These are phyloP conservation scores for Globisporangium paddicum DNA, from an alignment of 352 stramenopile species.

Conservation along the genomic window DNA sequence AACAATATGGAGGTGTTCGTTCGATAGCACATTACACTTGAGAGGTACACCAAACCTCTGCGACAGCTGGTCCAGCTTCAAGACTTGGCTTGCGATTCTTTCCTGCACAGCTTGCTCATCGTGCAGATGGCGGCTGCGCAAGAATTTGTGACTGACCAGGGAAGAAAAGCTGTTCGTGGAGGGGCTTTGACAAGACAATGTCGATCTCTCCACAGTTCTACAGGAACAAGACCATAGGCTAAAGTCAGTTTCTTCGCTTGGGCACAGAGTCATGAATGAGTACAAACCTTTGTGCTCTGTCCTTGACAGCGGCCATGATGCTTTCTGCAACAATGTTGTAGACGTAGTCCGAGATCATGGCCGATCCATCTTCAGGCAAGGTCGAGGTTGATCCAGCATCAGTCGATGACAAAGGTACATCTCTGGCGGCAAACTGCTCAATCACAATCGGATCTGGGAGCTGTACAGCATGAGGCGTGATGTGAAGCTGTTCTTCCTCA, in stretches of 20 bases:
- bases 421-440: not conserved
- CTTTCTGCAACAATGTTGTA: constrained; percentile 11
- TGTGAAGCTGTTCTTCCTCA: not conserved
- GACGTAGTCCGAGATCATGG: constrained; percentile 6
- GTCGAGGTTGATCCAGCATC: not conserved
- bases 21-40: constrained; percentile 33
- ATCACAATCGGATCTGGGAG: not conserved
- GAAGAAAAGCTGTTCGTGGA: constrained; percentile 24
- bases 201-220: constrained; percentile 2
- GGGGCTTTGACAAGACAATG: not conserved
- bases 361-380: not conserved
- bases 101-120: constrained; percentile 35
- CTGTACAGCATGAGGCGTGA: not conserved
- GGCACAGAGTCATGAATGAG: not conserved
- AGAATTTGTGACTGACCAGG: constrained; percentile 35
- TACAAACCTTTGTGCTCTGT: constrained; percentile 33
- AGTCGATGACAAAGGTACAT: not conserved
- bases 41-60: constrained; percentile 41
- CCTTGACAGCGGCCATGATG: constrained; percentile 17
- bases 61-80: constrained; percentile 35
- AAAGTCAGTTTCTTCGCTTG: not conserved
- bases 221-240: not conserved
- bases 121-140: constrained; percentile 48
- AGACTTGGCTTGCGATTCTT: constrained; percentile 30
- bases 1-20: constrained; percentile 41